Evolutionary conservation across 805 yeast genomes (phyloP).

Genomic region (Suhomyces prunicola): DNA sequence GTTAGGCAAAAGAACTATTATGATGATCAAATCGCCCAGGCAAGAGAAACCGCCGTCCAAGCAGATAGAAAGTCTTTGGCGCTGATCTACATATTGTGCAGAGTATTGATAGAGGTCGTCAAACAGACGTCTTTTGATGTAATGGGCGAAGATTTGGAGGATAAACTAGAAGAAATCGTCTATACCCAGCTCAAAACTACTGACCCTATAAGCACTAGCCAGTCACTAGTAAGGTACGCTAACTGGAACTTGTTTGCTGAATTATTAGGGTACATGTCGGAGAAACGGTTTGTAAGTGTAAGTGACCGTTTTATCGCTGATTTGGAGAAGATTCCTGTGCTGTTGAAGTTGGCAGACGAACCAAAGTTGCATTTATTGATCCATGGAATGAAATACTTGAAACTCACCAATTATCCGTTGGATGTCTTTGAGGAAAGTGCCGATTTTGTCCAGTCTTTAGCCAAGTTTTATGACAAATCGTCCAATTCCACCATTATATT

Average conservation of each 20-base stretch:
- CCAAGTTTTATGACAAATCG: conserved; percentile 73
- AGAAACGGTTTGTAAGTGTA: conserved; percentile 76
- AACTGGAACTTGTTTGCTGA: conserved; percentile 94
- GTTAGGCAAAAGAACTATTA: conserved; percentile 21
- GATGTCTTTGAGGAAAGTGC: conserved; percentile 92
- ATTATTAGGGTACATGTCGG: conserved; percentile 86
- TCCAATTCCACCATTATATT: conserved; percentile 61
- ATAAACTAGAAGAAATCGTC: conserved; percentile 86
- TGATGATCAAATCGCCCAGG: conserved; percentile 32
- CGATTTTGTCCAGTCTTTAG: conserved; percentile 79
- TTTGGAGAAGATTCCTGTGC: conserved; percentile 69
- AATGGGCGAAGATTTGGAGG: conserved; percentile 74
- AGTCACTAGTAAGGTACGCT: conserved; percentile 74
- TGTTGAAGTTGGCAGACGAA: conserved; percentile 34
- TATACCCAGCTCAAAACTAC: conserved; percentile 85
- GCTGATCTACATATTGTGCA: conserved; percentile 81
- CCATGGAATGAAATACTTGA: conserved; percentile 87
- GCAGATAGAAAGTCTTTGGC: conserved; percentile 86
- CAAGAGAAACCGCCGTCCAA: conserved; percentile 69
- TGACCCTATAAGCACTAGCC: conserved; percentile 67
- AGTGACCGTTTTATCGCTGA: conserved; percentile 93
- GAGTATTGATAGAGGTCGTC: conserved; percentile 90
- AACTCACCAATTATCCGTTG: conserved; percentile 77
- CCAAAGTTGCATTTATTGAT: conserved; percentile 71
- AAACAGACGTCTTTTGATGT: conserved; percentile 76